A percentile compares a stretch with the other conserved stretches of the same genome.
Conservation (phyloP, 768 basidiomycete genomes). For the Mycena amicta region DNA sequence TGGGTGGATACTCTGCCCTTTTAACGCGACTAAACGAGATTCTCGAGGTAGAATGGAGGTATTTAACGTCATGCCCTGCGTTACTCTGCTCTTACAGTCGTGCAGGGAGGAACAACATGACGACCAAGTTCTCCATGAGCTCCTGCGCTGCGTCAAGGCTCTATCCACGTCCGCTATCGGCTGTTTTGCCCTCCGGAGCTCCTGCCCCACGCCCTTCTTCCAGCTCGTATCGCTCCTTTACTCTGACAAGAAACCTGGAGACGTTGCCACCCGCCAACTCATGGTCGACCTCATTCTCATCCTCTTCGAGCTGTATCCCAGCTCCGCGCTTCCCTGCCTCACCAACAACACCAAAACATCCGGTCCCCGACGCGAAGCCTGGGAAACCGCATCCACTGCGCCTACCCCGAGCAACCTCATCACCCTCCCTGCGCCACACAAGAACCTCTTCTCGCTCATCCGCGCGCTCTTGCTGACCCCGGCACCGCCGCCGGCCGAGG, state of each 20-base stretch:
- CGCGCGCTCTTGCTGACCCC: conserved; percentile 76
- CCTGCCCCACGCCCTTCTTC: conserved; percentile 84
- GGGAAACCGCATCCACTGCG: conserved; percentile 54
- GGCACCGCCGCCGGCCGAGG: conserved; percentile 66
- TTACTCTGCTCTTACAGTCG: conserved; percentile 1
- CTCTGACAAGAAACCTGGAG: conserved; percentile 98
- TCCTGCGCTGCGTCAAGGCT: conserved; percentile 92
- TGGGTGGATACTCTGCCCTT: conserved; percentile 85
- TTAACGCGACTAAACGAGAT: conserved; percentile 87
- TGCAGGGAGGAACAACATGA: conserved; percentile 97
- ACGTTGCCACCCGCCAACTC: conserved; percentile 85
- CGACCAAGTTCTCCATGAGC: conserved; percentile 89
- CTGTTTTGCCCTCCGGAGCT: conserved; percentile 86
- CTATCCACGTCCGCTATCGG: conserved; percentile 88
- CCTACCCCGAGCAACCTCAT: conserved; percentile 52
- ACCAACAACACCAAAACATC: conserved; percentile 21
- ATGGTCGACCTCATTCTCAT: conserved; percentile 87
- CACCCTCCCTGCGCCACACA: conserved; percentile 73
- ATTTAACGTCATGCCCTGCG: not conserved
- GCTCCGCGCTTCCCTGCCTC: conserved; percentile 61
- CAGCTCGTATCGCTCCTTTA: conserved; percentile 85
- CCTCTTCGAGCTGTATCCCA: conserved; percentile 87
- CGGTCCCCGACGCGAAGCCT: conserved; percentile 49
- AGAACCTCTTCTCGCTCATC: conserved; percentile 71
- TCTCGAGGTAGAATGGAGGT: conserved; percentile 97